phyloP scores from a whole-genome alignment of 768 basidiomycete genomes.

The Pleurotus cornucopiae region DNA sequence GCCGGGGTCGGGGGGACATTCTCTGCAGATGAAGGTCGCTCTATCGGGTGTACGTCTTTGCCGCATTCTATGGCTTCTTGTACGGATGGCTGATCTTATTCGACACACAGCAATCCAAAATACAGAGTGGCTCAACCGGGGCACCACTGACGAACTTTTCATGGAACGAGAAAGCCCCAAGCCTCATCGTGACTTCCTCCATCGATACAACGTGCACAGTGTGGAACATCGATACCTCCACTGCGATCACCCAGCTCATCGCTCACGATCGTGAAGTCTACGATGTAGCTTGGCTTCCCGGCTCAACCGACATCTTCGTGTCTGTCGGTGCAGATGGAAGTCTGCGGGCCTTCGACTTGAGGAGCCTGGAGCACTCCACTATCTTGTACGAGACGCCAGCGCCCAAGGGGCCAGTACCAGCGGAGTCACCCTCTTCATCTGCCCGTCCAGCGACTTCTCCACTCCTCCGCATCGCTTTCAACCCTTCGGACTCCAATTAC shows the following conservation, averaged over 20 bases:
- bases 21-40: conserved; percentile 68
- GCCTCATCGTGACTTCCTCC: conserved; percentile 92
- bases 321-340: conserved; percentile 98
- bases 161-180: conserved; percentile 93
- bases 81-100: neutral
- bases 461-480: conserved; percentile 84
- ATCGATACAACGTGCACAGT: conserved; percentile 99
- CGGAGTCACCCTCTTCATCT: conserved; percentile 52
- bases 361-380: conserved; percentile 95
- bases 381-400: conserved; percentile 94
- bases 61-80: neutral
- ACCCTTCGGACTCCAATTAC: conserved; percentile 88
- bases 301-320: conserved; percentile 94
- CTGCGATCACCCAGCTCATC: conserved; percentile 94
- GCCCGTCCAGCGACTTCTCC: conserved; percentile 77
- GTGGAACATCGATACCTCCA: conserved; percentile 94
- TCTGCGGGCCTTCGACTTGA: conserved; percentile 92
- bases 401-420: conserved; percentile 63
- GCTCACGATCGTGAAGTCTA: conserved; percentile 96
- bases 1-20: conserved; percentile 52
- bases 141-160: conserved; percentile 96
- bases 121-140: conserved; percentile 75
- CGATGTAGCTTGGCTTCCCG: conserved; percentile 98
- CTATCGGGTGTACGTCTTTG: conserved; percentile 67
- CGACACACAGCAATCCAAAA: conserved; percentile 72